Conservation (phyloP, 2,329 filamentous ascomycete species). For the Xylariales sp. region DNA sequence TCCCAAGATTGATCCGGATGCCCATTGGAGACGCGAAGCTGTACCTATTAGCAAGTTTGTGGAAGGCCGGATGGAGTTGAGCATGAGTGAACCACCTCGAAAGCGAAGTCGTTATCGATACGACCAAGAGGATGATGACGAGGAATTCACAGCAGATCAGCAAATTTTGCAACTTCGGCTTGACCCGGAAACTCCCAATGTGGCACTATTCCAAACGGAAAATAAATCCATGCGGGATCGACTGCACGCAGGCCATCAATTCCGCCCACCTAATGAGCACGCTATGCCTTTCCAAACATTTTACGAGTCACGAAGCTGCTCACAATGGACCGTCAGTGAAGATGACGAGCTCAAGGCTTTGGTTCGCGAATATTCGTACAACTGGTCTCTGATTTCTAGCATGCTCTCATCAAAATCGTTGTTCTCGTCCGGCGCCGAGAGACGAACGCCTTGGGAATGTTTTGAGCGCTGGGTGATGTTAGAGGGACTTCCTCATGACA, state of each 20-base stretch:
- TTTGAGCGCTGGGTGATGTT: constrained; percentile 95
- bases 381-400: constrained; percentile 91
- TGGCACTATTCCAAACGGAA: constrained; percentile 84
- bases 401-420: constrained; percentile 70
- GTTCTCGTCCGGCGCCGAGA: constrained; percentile 81
- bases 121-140: constrained; percentile 63
- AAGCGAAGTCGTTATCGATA: constrained; percentile 85
- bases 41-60: constrained; percentile 84
- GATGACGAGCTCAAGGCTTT: constrained; percentile 83
- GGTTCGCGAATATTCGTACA: constrained; percentile 92
- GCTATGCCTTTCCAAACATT: constrained; percentile 87
- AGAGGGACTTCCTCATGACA: constrained; percentile 85
- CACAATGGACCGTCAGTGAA: constrained; percentile 86
- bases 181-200: constrained; percentile 66
- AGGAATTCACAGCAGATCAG: constrained; percentile 31
- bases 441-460: constrained; percentile 95
- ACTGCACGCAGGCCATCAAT: constrained; percentile 86
- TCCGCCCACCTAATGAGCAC: constrained; percentile 87
- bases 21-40: constrained; percentile 70
- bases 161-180: constrained; percentile 36
- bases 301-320: constrained; percentile 81
- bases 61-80: constrained; percentile 71
- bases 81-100: constrained; percentile 57
- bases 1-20: constrained; percentile 62
- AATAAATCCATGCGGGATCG: constrained; percentile 87